Evolutionary conservation across 805 yeast species (phyloP), one percentile per base, ranked within the genome.

Genomic region (Kockiozyma suomiensis): DNA sequence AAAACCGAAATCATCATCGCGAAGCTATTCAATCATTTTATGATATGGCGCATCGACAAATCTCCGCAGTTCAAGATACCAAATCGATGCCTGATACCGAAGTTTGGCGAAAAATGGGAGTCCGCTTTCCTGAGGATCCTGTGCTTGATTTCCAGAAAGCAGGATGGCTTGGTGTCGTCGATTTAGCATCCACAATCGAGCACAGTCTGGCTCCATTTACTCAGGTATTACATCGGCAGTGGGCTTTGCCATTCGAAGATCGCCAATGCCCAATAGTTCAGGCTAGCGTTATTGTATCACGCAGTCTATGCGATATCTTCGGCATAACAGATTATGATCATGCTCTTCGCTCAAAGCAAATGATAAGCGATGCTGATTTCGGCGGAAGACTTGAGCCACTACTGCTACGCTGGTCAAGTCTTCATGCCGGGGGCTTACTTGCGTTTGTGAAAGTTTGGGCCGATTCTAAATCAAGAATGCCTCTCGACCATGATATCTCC

Each of bases 131-230:
- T 13, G 41, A 30, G 15, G 35, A 13, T 6, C 62, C 59, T 2
- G 55, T 21, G 15, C 35, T 10, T 3, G 58, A 58, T 35, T 53
- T 58, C 21, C 49, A 42, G 23, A 10, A 32, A 15, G 46, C 56
- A 7, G 65, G 62, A 1, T 61, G 53, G 54, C 38, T 61, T 2
- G 65, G 62, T 10, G 33, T 58, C 15, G 43, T 58, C 12, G 62
- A 61, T 46, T 25, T 61, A 2, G n/a, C 26, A n/a, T 30, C 32
- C 6, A 28, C 41, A 7, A 26, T 47, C 25, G 41, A 52, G 5
- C 10, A 8, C 4, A 48, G 35, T 4, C 28, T 33, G 2, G 25
- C 32, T 13, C 26, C 15, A 21, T 45, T 56, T 32, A 33, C 45
- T 2, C 30, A 46, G 8, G 8, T 61, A 4, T 50, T 61, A 5